Evolutionary conservation across 805 yeast species (phyloP).

Genomic region (Vanderwaltozyma tropicalis): DNA sequence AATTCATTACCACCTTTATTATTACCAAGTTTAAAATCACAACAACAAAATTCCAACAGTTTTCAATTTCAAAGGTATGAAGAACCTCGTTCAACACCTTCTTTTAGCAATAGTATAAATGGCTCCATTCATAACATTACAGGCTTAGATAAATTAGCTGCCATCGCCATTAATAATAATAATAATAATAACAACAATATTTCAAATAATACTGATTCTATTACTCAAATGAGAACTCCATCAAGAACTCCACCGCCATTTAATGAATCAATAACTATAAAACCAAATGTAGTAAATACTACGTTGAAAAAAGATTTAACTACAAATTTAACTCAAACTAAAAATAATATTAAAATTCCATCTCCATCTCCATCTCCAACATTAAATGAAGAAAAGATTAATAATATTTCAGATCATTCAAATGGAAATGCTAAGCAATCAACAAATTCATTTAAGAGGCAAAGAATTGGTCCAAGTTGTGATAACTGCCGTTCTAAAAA

Average conservation of each 20-base stretch:
- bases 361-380: conserved; percentile 2
- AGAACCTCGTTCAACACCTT: background rate
- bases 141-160: conserved; percentile 2
- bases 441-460: conserved; percentile 30
- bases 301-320: no score
- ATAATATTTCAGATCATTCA: no score
- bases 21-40: conserved; percentile 15
- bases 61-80: background rate
- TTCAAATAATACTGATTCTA: background rate
- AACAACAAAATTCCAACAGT: background rate
- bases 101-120: no score
- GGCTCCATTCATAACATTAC: no score
- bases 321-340: no score
- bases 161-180: background rate
- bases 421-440: no score
- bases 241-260: background rate
- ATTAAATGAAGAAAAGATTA: background rate
- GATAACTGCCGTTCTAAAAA: conserved; percentile 63
- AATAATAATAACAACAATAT: background rate
- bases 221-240: background rate
- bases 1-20: conserved; percentile 24
- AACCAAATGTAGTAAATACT: no score
- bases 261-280: no score
- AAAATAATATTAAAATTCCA: background rate
- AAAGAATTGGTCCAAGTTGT: conserved; percentile 68